Base-by-base conservation (phyloP, 2,329 filamentous ascomycete species). In the Fusarium nelsonii region DNA sequence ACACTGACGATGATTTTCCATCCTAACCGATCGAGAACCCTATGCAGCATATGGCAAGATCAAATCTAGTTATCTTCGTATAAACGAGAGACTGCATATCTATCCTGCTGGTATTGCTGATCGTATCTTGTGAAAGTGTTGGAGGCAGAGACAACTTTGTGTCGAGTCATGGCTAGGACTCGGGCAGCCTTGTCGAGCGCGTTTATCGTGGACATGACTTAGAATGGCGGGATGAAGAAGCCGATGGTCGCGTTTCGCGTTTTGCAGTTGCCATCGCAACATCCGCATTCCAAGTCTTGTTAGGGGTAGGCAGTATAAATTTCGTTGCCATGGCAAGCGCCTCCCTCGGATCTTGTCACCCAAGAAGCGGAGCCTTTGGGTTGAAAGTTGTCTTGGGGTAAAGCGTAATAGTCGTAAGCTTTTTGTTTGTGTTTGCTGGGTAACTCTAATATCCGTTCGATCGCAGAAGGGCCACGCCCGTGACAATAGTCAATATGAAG, bases 401-500 rank as follows among this genome's bases (percentile, higher is more conserved):
- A 45, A n/a, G n/a, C 9, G 30, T 2, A 14, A 20, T 11, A 14
- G n/a, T 10, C 43, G 16, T 14, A 33, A 14, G 6, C 2, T 20
- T 28, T 16, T 20, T 8, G 30, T 23, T 12, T 32, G 23, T 18
- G 6, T 37, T 14, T n/a, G 20, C 8, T 23, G 8, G 2, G 2
- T 10, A 40, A 9, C 6, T 14, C 44, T 12, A 64, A 12, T 37
- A 36, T 8, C 30, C n/a, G 9, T 23, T 60, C n/a, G 45, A 37
- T 39, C 60, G 45, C 12, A 65, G 26, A 4, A 57, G 26, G 15
- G 45, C 45, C n/a, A 65, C 33, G 0, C 62, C 62, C 2, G 60
- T 65, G 7, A 65, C 20, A 2, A 65, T 30, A 5, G 62, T 46
- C 0, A 65, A 30, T 2, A 26, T 30, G 10, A 68, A 68, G 6